These are phyloP conservation scores for Cymbopogon citratus DNA, from an alignment of 176 grass and related monocot genomes.

Conservation along the genomic window DNA sequence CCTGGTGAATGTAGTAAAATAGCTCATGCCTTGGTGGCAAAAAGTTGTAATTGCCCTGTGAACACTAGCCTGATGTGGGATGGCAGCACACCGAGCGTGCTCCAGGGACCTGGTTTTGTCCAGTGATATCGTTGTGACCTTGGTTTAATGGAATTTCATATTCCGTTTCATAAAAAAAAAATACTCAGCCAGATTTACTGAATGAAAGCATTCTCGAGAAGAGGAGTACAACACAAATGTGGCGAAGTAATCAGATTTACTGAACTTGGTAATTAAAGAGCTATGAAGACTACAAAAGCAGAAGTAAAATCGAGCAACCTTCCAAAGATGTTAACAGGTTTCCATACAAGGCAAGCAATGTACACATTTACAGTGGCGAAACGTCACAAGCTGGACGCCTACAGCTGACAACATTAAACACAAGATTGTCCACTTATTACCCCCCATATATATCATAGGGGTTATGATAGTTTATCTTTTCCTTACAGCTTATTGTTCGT, in stretches of 20 bases:
- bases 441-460: background rate
- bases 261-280: background rate
- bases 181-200: no score
- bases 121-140: no score
- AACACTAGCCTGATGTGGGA: no score
- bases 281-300: background rate
- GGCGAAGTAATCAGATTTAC: background rate
- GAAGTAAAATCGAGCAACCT: background rate
- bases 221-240: background rate
- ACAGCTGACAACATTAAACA: background rate
- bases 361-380: conserved; percentile 11
- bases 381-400: background rate
- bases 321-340: background rate
- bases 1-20: no score
- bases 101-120: no score
- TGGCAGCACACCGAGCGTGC: no score
- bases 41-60: no score
- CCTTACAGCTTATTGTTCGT: background rate
- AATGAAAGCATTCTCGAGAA: background rate
- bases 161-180: no score
- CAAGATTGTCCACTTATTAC: background rate
- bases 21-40: no score
- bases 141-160: no score
- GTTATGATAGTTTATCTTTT: background rate
- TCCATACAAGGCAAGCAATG: background rate